Percentiles rank a stretch among this genome's conserved stretches.
Conservation (phyloP, 2,329 filamentous ascomycete genomes). For the Nakataea oryzae region DNA sequence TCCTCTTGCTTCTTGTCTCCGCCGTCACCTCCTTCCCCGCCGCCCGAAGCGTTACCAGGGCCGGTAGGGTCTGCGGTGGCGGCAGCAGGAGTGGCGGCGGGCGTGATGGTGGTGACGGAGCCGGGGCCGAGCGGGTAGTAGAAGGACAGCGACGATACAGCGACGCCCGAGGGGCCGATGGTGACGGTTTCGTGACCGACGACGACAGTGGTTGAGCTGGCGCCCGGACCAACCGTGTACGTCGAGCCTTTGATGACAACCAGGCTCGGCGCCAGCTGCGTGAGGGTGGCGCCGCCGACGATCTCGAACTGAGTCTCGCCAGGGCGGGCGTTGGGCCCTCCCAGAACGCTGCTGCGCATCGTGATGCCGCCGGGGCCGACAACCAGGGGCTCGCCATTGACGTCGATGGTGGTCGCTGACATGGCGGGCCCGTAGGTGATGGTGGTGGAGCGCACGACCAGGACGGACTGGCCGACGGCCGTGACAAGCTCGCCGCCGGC, state of each 20-base stretch:
- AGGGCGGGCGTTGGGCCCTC: slow-evolving; percentile 25
- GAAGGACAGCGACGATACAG: slow-evolving; percentile 33
- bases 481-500: slow-evolving; percentile 32
- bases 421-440: slow-evolving; percentile 31
- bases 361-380: slow-evolving; percentile 35
- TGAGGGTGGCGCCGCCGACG: slow-evolving; percentile 41
- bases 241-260: slow-evolving; percentile 39
- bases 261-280: slow-evolving; percentile 33
- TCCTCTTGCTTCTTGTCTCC: slow-evolving; percentile 7
- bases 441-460: slow-evolving; percentile 27
- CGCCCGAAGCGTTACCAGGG: neutral
- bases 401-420: slow-evolving; percentile 27
- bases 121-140: slow-evolving; percentile 33
- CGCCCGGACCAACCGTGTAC: slow-evolving; percentile 38
- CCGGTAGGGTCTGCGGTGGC: neutral
- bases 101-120: slow-evolving; percentile 27
- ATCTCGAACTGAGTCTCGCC: slow-evolving; percentile 31
- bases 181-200: slow-evolving; percentile 40
- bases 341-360: slow-evolving; percentile 28
- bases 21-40: neutral
- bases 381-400: slow-evolving; percentile 34
- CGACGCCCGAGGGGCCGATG: slow-evolving; percentile 38
- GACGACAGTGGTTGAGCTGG: slow-evolving; percentile 32
- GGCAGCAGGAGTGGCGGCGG: neutral
- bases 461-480: slow-evolving; percentile 32